These are phyloP conservation scores for Neurospora sp. DNA, from an alignment of 2,329 filamentous ascomycete genomes.

Conservation along the genomic window DNA sequence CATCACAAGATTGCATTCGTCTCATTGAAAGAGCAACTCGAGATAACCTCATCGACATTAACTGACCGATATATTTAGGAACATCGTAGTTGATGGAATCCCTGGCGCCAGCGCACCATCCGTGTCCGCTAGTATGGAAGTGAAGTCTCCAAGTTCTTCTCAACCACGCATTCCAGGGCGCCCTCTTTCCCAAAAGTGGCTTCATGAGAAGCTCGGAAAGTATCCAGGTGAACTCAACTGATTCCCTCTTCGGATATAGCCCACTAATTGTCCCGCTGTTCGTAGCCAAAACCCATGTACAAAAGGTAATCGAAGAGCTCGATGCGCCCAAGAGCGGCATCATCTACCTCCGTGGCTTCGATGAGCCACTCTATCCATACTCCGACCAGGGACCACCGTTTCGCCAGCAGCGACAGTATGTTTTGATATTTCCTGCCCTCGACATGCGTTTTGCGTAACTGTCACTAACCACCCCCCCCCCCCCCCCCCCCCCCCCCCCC, in stretches of 20 bases:
- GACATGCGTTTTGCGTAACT: neutral
- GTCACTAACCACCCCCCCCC: neutral
- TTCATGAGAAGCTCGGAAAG: conserved; percentile 14
- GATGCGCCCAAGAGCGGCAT: conserved; percentile 36
- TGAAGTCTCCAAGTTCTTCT: conserved; percentile 1
- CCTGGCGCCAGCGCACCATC: neutral
- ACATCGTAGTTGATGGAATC: conserved; percentile 27
- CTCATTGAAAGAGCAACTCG: neutral
- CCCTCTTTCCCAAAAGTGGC: conserved; percentile 2
- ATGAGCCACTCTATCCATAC: conserved; percentile 43
- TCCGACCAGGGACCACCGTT: conserved; percentile 48
- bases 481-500: too few species aligned
- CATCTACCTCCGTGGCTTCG: conserved; percentile 46
- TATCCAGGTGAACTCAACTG: conserved; percentile 14
- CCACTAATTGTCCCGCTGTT: neutral
- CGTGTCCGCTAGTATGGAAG: neutral
- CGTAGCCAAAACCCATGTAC: conserved; percentile 46
- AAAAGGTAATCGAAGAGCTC: conserved; percentile 44
- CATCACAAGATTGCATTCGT: neutral
- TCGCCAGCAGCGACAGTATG: conserved; percentile 50
- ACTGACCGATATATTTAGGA: conserved; percentile 15
- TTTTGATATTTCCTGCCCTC: conserved; percentile 1
- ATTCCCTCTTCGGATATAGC: neutral
- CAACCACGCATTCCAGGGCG: neutral
- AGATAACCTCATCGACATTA: neutral